Evolutionary conservation across 2,329 filamentous ascomycete genomes (phyloP).

Genomic region (Colletotrichum sojae): DNA sequence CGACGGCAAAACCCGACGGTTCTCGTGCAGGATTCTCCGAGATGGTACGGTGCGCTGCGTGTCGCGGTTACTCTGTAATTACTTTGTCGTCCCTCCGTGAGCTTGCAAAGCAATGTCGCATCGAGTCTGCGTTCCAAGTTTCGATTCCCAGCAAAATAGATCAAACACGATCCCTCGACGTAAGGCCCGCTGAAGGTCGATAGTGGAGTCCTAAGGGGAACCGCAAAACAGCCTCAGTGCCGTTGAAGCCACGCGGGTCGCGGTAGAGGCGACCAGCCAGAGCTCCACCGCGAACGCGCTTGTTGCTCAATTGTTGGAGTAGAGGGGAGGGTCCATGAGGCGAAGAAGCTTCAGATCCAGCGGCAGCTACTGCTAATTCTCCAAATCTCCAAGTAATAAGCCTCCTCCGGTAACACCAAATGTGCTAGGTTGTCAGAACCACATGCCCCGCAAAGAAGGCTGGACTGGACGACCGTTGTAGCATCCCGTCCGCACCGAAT

Average conservation of each 20-base stretch:
- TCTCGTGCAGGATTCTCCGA: slow-evolving; percentile 5
- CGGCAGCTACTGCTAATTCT: slow-evolving; percentile 32
- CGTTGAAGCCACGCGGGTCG: slow-evolving; percentile 35
- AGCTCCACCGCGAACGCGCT: slow-evolving; percentile 35
- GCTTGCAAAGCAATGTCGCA: neutral
- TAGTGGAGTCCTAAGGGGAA: slow-evolving; percentile 37
- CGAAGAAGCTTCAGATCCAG: slow-evolving; percentile 37
- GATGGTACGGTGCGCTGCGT: neutral
- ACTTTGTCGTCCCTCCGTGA: neutral
- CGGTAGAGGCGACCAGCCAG: slow-evolving; percentile 24
- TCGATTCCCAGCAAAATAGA: neutral
- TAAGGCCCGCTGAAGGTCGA: slow-evolving; percentile 23
- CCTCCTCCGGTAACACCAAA: slow-evolving; percentile 33
- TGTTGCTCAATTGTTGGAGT: slow-evolving; percentile 27
- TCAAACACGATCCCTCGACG: slow-evolving; percentile 17
- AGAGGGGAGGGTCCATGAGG: slow-evolving; percentile 37
- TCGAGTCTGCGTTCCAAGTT: slow-evolving; percentile 9
- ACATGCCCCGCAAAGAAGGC: slow-evolving; percentile 41
- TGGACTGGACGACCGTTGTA: slow-evolving; percentile 38
- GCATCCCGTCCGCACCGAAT: slow-evolving; percentile 32
- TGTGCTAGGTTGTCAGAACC: slow-evolving; percentile 34
- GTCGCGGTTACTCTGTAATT: too few species aligned
- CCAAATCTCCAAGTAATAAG: slow-evolving; percentile 36
- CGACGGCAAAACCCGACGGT: slow-evolving; percentile 11
- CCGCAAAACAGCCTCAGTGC: slow-evolving; percentile 40